Conservation (phyloP, 495 filamentous ascomycete species). For the Trichoderma reesei region DNA sequence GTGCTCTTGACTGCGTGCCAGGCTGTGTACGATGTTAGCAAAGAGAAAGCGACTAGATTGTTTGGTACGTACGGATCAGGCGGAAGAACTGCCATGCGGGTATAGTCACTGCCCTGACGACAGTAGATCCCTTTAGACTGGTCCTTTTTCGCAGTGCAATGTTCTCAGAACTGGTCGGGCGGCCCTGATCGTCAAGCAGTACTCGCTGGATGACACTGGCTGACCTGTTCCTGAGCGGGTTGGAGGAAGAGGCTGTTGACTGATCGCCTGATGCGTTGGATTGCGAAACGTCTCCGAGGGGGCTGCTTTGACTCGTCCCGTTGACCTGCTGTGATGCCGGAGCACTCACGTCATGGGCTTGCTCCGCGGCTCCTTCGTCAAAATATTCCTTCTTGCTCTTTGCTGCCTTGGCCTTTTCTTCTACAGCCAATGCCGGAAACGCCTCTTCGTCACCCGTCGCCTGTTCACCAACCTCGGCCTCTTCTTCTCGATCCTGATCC, state of each 20-base stretch:
- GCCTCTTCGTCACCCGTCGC: too few species aligned
- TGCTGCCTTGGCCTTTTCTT: too few species aligned
- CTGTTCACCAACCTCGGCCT: too few species aligned
- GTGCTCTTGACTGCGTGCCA: conserved; percentile 49
- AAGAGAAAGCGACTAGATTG: not conserved
- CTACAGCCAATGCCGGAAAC: too few species aligned
- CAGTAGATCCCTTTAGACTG: conserved; percentile 34
- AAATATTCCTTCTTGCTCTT: too few species aligned
- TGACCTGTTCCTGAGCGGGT: conserved; percentile 25
- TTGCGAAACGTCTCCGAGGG: not conserved
- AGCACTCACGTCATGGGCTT: not conserved
- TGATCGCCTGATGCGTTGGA: not conserved
- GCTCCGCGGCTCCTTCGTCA: too few species aligned
- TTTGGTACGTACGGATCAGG: conserved; percentile 56
- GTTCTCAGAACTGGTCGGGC: conserved; percentile 27
- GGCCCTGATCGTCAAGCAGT: conserved; percentile 28
- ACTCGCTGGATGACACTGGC: conserved; percentile 42
- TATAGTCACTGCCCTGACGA: conserved; percentile 81
- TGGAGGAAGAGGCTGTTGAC: not conserved
- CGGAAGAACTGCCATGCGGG: conserved; percentile 98
- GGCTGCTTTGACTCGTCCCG: not conserved
- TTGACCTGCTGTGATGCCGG: not conserved
- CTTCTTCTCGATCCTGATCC: not conserved
- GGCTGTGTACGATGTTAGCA: conserved; percentile 54
- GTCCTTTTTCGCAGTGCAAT: conserved; percentile 28